Evolutionary conservation across 2,329 filamentous ascomycete species (phyloP).

Genomic region (Endoconidiophora laricicola): DNA sequence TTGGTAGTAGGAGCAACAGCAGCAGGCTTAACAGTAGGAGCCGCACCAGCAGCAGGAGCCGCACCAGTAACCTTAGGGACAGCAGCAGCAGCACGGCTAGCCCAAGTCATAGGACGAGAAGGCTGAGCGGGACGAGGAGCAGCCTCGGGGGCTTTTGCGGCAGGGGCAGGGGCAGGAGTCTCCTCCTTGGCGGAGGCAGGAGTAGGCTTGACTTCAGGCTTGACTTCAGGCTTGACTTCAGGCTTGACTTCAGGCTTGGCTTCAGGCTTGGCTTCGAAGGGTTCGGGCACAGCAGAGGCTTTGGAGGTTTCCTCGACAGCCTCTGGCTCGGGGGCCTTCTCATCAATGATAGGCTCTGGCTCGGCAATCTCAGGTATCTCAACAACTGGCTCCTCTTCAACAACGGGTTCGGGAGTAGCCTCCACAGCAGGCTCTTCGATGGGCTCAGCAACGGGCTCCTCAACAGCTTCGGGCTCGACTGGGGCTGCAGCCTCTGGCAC

Average conservation of each 20-base stretch:
- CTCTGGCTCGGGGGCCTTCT: slow-evolving; percentile 16
- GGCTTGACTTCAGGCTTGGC: slow-evolving; percentile 18
- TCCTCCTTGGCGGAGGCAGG: slow-evolving; percentile 37
- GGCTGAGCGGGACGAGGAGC: slow-evolving; percentile 31
- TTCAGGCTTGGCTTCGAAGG: background rate
- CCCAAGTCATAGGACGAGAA: slow-evolving; percentile 57
- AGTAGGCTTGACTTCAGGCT: slow-evolving; percentile 22
- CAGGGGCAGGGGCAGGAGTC: slow-evolving; percentile 38
- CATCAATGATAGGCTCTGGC: slow-evolving; percentile 40
- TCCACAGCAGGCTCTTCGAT: too few species aligned
- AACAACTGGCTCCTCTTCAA: slow-evolving; percentile 14
- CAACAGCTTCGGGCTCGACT: slow-evolving; percentile 18
- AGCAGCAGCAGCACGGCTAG: slow-evolving; percentile 47
- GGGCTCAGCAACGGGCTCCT: slow-evolving; percentile 19
- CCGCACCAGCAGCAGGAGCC: slow-evolving; percentile 30
- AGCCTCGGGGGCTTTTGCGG: slow-evolving; percentile 33
- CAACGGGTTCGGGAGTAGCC: slow-evolving; percentile 1
- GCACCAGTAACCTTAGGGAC: slow-evolving; percentile 21
- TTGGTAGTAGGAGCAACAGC: slow-evolving; percentile 20
- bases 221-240: slow-evolving; percentile 18
- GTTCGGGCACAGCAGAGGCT: background rate
- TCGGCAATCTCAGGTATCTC: slow-evolving; percentile 26
- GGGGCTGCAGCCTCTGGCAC: slow-evolving; percentile 18
- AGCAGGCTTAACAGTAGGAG: slow-evolving; percentile 38
- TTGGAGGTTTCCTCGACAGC: background rate